Percentiles rank a stretch among this genome's conserved stretches.
Evolutionary conservation across 257 asterid genomes (phyloP).

Genomic region (Solanum arcanum): DNA sequence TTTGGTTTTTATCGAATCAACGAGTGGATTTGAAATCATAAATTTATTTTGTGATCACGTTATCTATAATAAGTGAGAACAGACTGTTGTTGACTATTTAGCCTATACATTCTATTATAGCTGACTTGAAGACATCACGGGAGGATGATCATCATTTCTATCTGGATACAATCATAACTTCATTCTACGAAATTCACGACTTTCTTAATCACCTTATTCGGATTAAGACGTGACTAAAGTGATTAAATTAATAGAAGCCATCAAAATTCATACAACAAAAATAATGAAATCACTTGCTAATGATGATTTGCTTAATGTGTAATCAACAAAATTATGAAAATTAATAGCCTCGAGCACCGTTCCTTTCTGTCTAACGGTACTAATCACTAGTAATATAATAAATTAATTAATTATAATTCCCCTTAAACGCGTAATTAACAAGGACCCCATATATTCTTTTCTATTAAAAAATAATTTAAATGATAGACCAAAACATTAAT

Average conservation of each 20-base stretch:
- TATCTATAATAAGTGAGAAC: neutral
- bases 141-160: neutral
- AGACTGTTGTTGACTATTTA: neutral
- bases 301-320: neutral
- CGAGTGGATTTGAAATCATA: no score
- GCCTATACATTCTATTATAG: no score
- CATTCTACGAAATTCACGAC: neutral
- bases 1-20: no score
- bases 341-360: slow-evolving; percentile 32
- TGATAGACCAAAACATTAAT: neutral
- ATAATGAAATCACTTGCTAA: neutral
- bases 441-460: neutral
- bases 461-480: neutral
- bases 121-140: neutral
- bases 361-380: slow-evolving; percentile 35
- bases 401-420: neutral
- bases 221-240: neutral
- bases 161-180: neutral
- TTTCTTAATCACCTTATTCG: neutral
- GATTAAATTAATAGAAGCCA: neutral
- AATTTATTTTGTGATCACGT: neutral
- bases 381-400: neutral
- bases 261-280: neutral
- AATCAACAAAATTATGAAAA: neutral
- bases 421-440: slow-evolving; percentile 9